Conservation (phyloP, 2,329 filamentous ascomycete genomes). For the Camillea tinctor region DNA sequence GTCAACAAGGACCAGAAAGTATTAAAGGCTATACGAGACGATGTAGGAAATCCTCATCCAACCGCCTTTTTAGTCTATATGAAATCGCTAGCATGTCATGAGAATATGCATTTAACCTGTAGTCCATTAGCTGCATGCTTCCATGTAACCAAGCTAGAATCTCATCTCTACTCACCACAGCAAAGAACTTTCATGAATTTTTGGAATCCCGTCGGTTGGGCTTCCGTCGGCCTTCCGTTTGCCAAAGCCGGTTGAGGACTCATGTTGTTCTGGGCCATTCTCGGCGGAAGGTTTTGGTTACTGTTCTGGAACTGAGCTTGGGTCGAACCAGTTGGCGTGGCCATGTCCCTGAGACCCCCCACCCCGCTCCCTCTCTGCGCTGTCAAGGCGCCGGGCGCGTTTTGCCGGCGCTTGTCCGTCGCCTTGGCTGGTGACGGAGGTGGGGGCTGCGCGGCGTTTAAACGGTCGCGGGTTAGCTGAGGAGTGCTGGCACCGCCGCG, state of each 20-base stretch:
- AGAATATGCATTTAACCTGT: slow-evolving; percentile 26
- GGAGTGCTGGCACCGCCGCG: slow-evolving; percentile 64
- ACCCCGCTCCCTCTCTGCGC: slow-evolving; percentile 75
- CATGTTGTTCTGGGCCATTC: slow-evolving; percentile 60
- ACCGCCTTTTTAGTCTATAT: slow-evolving; percentile 32
- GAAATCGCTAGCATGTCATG: slow-evolving; percentile 28
- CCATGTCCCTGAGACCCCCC: slow-evolving; percentile 71
- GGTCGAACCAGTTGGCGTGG: slow-evolving; percentile 84
- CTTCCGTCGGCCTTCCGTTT: slow-evolving; percentile 59
- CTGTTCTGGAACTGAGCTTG: slow-evolving; percentile 97
- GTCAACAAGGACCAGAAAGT: slow-evolving; percentile 19
- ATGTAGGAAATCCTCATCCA: slow-evolving; percentile 26
- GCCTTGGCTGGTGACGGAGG: slow-evolving; percentile 81
- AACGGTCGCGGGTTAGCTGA: slow-evolving; percentile 79
- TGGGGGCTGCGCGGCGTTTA: slow-evolving; percentile 91
- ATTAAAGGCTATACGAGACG: slow-evolving; percentile 31
- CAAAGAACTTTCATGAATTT: slow-evolving; percentile 92
- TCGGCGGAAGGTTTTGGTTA: slow-evolving; percentile 77
- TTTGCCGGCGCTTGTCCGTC: slow-evolving; percentile 79
- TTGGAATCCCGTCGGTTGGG: slow-evolving; percentile 79
- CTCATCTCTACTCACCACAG: slow-evolving; percentile 63
- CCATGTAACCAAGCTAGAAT: neutral
- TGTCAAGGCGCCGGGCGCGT: slow-evolving; percentile 69
- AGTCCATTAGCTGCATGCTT: slow-evolving; percentile 2
- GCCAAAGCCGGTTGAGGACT: slow-evolving; percentile 55